Evolutionary conservation across 441 rosid species (phyloP).

Genomic region (Gossypium schwendimanii): DNA sequence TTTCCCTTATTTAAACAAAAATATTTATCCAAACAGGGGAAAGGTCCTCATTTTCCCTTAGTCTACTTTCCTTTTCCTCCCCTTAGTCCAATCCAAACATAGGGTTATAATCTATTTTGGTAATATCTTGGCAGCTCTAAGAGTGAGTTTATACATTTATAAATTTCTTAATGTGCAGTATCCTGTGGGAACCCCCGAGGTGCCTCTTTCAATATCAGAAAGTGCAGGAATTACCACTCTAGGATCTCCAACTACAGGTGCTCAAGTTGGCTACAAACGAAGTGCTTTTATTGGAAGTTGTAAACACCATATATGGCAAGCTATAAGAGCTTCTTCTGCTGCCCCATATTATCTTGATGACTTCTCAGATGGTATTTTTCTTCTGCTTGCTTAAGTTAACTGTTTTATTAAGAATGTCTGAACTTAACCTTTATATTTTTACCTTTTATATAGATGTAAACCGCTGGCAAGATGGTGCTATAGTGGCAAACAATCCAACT

Average conservation of each 20-base stretch:
- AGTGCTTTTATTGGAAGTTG: conserved; percentile 96
- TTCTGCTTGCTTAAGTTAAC: conserved; percentile 14
- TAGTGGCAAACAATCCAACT: conserved; percentile 95
- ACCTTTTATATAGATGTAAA: conserved; percentile 41
- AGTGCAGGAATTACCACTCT: conserved; percentile 54
- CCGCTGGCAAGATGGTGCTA: conserved; percentile 99
- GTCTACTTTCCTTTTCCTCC: too few species aligned
- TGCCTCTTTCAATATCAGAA: conserved; percentile 67
- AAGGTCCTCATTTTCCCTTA: too few species aligned
- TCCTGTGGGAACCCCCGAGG: conserved; percentile 89
- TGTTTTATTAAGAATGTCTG: background rate
- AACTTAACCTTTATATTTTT: conserved; percentile 1
- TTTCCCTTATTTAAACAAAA: too few species aligned
- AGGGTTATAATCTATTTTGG: background rate
- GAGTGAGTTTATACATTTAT: background rate
- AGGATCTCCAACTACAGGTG: conserved; percentile 62
- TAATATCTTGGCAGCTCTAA: background rate
- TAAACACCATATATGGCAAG: conserved; percentile 92
- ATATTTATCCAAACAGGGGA: too few species aligned
- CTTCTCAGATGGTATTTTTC: conserved; percentile 70
- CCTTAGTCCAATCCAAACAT: too few species aligned
- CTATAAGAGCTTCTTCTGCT: conserved; percentile 97
- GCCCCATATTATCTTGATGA: conserved; percentile 99
- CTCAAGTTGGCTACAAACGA: conserved; percentile 79
- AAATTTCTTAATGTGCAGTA: conserved; percentile 47